Base-by-base conservation (phyloP, 495 filamentous ascomycete genomes). In the Xylaria scruposa region DNA sequence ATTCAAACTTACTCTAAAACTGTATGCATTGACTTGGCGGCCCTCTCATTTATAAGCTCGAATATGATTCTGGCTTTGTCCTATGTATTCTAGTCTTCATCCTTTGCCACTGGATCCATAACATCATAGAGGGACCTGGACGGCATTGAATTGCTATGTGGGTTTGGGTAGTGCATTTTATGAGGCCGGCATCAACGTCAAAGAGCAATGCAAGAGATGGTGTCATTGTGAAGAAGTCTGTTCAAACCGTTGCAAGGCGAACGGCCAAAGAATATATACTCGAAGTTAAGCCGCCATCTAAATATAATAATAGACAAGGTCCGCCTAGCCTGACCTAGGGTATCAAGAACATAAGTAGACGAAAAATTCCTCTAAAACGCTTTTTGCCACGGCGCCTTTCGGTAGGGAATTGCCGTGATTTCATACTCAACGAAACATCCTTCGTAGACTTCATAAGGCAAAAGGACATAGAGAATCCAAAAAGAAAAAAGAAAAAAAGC, bases 391-490 rank as follows among this genome's bases (percentile, higher is more conserved):
- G 49, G 40, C 38, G 54, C 54, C 67, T 60, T 21, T 33, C 40
- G 60, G 36, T 58, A 58, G 51, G 24, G 17, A 66, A 65, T 71
- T 59, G 51, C 51, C 61, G 36, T 67, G 53, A 71, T 26, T 29
- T 51, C 70, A 31, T 71, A 36, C 60, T 63, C 61, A 58, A 59
- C 69, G 53, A 61, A 42, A 24, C 53, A 21, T 67, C 70, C 33
- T 59, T 71, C 70, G 26, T 72, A 64, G 71, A 73, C 62, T 24
- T 78, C 75, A 46, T 78, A 51, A 75, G 66, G 59, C 36, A 67
- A 60, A 74, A 68, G 68, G 63, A 53, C 29, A 64, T 7, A 68
- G 7, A 72, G 40, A 54, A 70, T 62, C 66, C 46, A 61, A 46
- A 36, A 60, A 31, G 15, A 64, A 69, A 65, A 31, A 24, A 36